Evolutionary conservation across 805 yeast species (phyloP).

Genomic region (Hanseniaspora valbyensis): DNA sequence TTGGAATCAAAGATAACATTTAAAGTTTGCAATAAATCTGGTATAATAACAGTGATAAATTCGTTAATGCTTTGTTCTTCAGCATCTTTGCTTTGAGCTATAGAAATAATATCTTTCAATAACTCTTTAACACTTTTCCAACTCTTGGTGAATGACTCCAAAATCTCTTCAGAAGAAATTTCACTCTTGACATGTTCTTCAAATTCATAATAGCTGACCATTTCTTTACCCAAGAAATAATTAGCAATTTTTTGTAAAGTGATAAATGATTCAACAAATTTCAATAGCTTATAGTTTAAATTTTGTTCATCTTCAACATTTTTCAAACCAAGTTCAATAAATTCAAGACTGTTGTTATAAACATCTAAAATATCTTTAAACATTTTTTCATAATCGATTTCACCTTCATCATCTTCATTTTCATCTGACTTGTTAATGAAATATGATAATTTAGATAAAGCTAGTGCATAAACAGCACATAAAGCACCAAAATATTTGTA

Average conservation of each 20-base stretch:
- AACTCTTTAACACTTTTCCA: not conserved
- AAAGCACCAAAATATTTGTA: constrained; percentile 33
- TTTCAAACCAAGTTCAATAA: constrained; percentile 49
- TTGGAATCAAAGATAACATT: constrained; percentile 62
- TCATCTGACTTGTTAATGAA: constrained; percentile 37
- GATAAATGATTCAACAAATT: constrained; percentile 5
- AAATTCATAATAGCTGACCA: constrained; percentile 15
- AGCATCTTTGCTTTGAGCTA: not conserved
- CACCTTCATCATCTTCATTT: constrained; percentile 20
- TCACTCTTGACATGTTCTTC: constrained; percentile 13
- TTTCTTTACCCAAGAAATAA: constrained; percentile 13
- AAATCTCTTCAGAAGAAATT: constrained; percentile 1
- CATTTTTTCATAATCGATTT: constrained; percentile 19
- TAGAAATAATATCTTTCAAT: not conserved
- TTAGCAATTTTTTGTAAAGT: constrained; percentile 13
- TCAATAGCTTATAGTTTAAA: constrained; percentile 3
- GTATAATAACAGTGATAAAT: constrained; percentile 27
- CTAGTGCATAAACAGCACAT: constrained; percentile 62
- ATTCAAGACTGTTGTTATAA: constrained; percentile 62
- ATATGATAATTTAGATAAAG: constrained; percentile 52
- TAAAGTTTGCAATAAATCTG: constrained; percentile 45
- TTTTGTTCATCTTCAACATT: constrained; percentile 31
- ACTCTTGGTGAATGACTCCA: not conserved
- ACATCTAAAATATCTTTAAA: constrained; percentile 39
- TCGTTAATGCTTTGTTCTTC: constrained; percentile 6